Percentiles rank a stretch among this genome's conserved stretches.
phyloP scores from a whole-genome alignment of 768 basidiomycete genomes.

The Auriscalpium vulgare region DNA sequence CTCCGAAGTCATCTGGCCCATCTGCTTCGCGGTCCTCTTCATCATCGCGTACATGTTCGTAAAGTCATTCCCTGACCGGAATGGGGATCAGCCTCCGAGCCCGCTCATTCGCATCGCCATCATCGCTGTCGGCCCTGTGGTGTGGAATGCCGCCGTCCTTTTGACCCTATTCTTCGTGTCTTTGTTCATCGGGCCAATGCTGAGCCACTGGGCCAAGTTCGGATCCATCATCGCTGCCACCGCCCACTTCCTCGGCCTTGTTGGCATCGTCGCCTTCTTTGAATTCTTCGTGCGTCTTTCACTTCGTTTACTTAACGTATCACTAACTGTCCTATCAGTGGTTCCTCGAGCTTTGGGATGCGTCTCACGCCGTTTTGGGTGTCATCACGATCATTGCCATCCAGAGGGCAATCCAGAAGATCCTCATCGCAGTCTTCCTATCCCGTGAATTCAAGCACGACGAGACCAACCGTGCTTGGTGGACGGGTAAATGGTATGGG shows the following conservation, averaged over 20 bases:
- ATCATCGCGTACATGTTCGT: constrained; percentile 86
- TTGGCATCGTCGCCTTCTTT: constrained; percentile 86
- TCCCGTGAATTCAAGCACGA: constrained; percentile 99
- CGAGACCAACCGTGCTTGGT: constrained; percentile 98
- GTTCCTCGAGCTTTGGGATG: constrained; percentile 91
- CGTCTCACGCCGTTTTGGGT: constrained; percentile 88
- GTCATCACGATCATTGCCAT: constrained; percentile 87
- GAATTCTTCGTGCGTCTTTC: constrained; percentile 81
- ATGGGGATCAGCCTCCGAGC: constrained; percentile 63
- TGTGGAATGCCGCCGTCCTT: constrained; percentile 89
- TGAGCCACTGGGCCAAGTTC: constrained; percentile 79
- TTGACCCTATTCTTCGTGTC: constrained; percentile 83
- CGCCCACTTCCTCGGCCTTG: constrained; percentile 73
- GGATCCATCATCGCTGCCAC: constrained; percentile 88
- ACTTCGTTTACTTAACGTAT: constrained; percentile 21
- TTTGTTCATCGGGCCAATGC: constrained; percentile 87
- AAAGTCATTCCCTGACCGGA: constrained; percentile 73
- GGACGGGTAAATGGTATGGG: constrained; percentile 97
- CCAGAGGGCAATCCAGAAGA: constrained; percentile 89
- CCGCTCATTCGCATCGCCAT: constrained; percentile 85
- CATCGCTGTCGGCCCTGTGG: constrained; percentile 86
- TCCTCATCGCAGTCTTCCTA: constrained; percentile 88
- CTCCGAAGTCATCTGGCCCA: constrained; percentile 76
- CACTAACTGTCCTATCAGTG: constrained; percentile 43
- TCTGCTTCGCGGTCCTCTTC: constrained; percentile 70